Evolutionary conservation across 2,329 filamentous ascomycete species (phyloP), one percentile per base, ranked within the genome.

Genomic region (Colletotrichum orbiculare): DNA sequence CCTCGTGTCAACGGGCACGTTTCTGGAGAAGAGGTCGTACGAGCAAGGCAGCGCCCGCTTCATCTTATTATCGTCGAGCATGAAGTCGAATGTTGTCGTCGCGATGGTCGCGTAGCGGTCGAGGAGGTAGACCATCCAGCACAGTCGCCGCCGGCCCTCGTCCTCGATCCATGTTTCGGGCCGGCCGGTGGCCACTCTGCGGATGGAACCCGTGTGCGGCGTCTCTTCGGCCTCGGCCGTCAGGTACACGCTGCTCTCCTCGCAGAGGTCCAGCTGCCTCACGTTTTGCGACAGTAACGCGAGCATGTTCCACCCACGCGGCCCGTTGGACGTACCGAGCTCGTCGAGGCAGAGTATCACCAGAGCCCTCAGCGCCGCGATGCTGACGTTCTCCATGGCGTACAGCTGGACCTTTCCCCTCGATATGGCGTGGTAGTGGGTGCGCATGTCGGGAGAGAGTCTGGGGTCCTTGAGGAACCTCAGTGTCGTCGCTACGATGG

Each of bases 121-220:
- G 8, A 82, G 73, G 11, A 81, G 74, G 52, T 81, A 82, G 0
- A 81, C 77, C 76, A 82, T 81, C 79, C 79, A 82, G 54, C 78
- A 80, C 0, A 81, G 69, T 2, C 79, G 74, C 4, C 79, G 69
- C 2, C 80, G 71, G 6, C 80, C 77, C 66, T 82, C 79, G 35
- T 82, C 80, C 55, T 82, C 79, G 35, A 82, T 80, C 78, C 79
- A 82, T 1, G 79, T 80, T 12, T 77, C 74, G 2, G 79, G 79
- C 6, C 73, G 74, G 3, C 74, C 73, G 7, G 74, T 72, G 1
- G 72, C 72, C 2, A 80, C 74, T 54, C 76, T 71, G 5, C 75
- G 73, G 5, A 78, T 70, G 0, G 78, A 77, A 0, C 75, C 78
- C 0, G 77, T 76, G 12, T 71, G 65, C 2, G 76, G 75, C 10